phyloP scores from a whole-genome alignment of 192 early-diverging fungal genomes.

The Podila verticillata region DNA sequence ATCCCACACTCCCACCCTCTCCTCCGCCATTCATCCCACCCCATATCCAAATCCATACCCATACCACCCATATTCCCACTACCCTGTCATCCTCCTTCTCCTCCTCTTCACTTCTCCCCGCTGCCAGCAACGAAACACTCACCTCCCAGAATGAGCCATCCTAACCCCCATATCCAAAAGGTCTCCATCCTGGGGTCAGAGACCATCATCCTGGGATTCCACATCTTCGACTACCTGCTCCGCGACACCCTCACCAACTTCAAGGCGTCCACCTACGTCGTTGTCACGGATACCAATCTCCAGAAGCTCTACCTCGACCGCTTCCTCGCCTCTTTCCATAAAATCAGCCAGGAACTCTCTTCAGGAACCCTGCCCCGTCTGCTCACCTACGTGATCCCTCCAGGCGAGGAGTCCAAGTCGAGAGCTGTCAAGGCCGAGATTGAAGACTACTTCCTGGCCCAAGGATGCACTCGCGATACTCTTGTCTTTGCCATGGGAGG shows the following conservation, averaged over 20 bases:
- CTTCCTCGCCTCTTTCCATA: slow-evolving; percentile 64
- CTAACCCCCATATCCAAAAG: slow-evolving; percentile 65
- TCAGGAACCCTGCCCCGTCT: slow-evolving; percentile 61
- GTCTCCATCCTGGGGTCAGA: slow-evolving; percentile 91
- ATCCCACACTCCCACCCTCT: not conserved
- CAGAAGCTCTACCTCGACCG: slow-evolving; percentile 76
- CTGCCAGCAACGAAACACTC: not conserved
- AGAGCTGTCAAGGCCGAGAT: slow-evolving; percentile 85
- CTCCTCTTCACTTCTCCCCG: not conserved
- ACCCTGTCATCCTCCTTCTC: not conserved
- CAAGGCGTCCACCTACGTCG: slow-evolving; percentile 83
- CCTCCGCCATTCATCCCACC: not conserved
- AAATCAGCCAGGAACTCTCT: slow-evolving; percentile 36
- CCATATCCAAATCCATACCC: not conserved
- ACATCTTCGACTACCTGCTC: slow-evolving; percentile 78
- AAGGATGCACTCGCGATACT: slow-evolving; percentile 92
- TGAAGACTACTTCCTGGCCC: slow-evolving; percentile 90
- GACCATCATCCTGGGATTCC: slow-evolving; percentile 87
- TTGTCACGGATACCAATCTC: slow-evolving; percentile 90
- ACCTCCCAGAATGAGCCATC: slow-evolving; percentile 34
- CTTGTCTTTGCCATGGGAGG: slow-evolving; percentile 94
- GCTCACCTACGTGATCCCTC: slow-evolving; percentile 80
- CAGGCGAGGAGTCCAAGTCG: slow-evolving; percentile 92
- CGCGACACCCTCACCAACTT: slow-evolving; percentile 77
- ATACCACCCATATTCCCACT: not conserved